Evolutionary conservation across 495 filamentous ascomycete genomes (phyloP).

Genomic region (Rusavskia elegans): DNA sequence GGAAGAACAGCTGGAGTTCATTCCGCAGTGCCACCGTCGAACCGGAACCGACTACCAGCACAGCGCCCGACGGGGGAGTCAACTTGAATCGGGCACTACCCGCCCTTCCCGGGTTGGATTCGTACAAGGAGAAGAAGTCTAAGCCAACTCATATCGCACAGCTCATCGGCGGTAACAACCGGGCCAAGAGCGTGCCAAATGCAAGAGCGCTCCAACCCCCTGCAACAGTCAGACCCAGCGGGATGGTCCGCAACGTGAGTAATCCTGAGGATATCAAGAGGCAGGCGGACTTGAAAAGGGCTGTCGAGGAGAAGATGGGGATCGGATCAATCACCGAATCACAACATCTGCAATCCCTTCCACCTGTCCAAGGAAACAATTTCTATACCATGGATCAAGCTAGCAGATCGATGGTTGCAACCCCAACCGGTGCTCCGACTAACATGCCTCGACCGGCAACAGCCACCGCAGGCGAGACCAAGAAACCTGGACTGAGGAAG

Average conservation of each 20-base stretch:
- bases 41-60: conserved; percentile 4
- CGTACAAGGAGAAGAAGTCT: conserved; percentile 12
- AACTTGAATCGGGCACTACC: conserved; percentile 15
- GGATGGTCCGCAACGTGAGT: conserved; percentile 2
- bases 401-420: not conserved
- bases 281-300: not conserved
- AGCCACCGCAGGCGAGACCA: not conserved
- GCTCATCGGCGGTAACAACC: conserved; percentile 7
- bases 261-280: not conserved
- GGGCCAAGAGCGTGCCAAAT: conserved; percentile 6
- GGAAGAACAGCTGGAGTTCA: conserved; percentile 14
- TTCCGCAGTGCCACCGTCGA: conserved; percentile 13
- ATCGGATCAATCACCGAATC: not conserved
- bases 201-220: conserved; percentile 1
- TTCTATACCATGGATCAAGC: not conserved
- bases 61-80: conserved; percentile 6
- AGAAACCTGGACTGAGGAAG: not conserved
- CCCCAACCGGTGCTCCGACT: not conserved
- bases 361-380: not conserved
- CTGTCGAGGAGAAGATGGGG: conserved; percentile 1
- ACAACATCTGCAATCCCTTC: not conserved
- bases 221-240: conserved; percentile 5
- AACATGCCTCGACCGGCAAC: not conserved
- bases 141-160: conserved; percentile 13
- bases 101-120: conserved; percentile 14